Conservation (phyloP, 176 grass and related monocot species). For the Urochloa ruziziensis region DNA sequence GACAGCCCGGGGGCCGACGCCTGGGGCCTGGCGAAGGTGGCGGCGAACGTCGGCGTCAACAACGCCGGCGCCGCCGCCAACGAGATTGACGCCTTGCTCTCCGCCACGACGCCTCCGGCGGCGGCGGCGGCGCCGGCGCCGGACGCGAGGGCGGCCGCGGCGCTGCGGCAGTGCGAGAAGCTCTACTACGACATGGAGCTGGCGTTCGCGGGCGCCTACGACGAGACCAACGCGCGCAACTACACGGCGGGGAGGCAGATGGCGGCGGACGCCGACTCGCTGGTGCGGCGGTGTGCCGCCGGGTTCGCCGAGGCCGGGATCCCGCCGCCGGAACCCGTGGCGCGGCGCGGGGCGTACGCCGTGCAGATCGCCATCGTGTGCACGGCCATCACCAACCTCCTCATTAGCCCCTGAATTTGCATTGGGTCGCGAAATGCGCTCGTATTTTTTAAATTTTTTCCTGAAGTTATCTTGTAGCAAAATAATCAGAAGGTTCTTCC, state of each 20-base stretch:
- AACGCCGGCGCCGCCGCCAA: not conserved
- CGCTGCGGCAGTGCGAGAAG: slow-evolving; percentile 1
- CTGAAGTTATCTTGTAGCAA: not conserved
- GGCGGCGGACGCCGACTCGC: not conserved
- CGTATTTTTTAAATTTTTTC: too few species aligned
- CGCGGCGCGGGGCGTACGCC: not conserved
- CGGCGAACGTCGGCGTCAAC: slow-evolving; percentile 31
- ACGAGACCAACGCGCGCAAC: not conserved
- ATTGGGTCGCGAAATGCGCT: not conserved
- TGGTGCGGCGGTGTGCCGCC: not conserved
- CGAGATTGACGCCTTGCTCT: not conserved
- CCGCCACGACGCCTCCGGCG: not conserved
- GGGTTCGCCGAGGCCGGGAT: not conserved
- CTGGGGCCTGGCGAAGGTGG: slow-evolving; percentile 48
- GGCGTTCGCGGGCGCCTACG: not conserved
- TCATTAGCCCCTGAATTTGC: not conserved
- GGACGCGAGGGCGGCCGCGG: not conserved
- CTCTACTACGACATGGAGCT: not conserved
- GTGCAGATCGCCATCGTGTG: slow-evolving; percentile 8
- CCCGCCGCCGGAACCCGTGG: not conserved
- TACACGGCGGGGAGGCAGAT: not conserved
- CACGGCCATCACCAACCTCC: slow-evolving; percentile 33
- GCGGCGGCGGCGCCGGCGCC: not conserved
- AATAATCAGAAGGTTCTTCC: not conserved
- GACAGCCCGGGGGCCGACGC: slow-evolving; percentile 35